These are phyloP conservation scores for Aspergillus versicolor DNA, from an alignment of 2,329 filamentous ascomycete species.

Conservation along the genomic window DNA sequence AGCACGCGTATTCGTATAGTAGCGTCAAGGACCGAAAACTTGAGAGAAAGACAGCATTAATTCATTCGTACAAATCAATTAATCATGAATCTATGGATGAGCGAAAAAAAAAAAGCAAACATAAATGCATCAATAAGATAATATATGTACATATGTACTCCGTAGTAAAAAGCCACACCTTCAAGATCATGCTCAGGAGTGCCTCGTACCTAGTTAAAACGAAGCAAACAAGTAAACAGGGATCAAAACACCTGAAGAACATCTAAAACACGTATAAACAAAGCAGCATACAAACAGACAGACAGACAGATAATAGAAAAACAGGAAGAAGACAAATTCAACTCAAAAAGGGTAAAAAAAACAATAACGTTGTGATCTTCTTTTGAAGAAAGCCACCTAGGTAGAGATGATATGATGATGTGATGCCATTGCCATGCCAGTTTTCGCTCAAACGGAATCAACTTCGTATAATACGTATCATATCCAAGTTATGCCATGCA, in stretches of 20 bases:
- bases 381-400: background rate
- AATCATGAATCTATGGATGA: no score
- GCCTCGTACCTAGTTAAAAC: background rate
- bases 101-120: background rate
- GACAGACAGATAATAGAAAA: no score
- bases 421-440: conserved; percentile 3
- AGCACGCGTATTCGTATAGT: no score
- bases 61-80: no score
- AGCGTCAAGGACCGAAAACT: no score
- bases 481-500: conserved; percentile 11
- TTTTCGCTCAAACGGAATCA: conserved; percentile 3
- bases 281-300: no score
- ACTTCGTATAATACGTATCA: conserved; percentile 8
- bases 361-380: background rate
- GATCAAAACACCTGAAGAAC: background rate
- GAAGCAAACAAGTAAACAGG: background rate
- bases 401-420: conserved; percentile 3
- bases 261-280: background rate
- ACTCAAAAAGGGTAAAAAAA: background rate
- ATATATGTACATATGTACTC: background rate
- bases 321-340: background rate
- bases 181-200: background rate
- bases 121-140: background rate
- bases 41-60: no score
- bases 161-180: background rate